Conservation (phyloP, 345 rosid genomes). For the Mallotus nudiflorus region DNA sequence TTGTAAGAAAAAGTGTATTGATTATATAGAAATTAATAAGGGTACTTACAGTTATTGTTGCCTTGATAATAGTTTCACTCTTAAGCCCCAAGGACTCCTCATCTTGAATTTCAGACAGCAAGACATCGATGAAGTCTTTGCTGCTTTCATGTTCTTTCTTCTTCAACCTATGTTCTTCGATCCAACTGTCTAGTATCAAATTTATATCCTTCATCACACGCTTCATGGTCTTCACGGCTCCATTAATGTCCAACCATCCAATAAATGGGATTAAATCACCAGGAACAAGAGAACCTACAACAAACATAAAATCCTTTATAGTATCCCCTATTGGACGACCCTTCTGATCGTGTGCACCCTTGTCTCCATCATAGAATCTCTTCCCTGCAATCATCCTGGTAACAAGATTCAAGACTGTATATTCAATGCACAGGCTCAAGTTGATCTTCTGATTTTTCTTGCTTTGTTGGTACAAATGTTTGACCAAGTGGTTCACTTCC, state of each 20-base stretch:
- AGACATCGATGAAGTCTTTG: conserved; percentile 19
- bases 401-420: conserved; percentile 10
- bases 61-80: conserved; percentile 19
- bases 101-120: conserved; percentile 18
- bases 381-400: conserved; percentile 26
- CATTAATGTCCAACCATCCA: too few species aligned
- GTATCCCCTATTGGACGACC: conserved; percentile 13
- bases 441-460: neutral
- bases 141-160: neutral
- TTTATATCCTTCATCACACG: conserved; percentile 27
- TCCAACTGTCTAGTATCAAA: conserved; percentile 27
- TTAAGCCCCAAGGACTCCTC: conserved; percentile 7
- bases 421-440: conserved; percentile 8
- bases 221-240: conserved; percentile 13
- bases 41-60: conserved; percentile 13
- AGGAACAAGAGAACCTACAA: too few species aligned
- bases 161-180: conserved; percentile 29
- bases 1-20: neutral
- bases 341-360: conserved; percentile 1
- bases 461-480: conserved; percentile 5
- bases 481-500: conserved; percentile 15
- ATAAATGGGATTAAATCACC: too few species aligned
- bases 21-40: neutral
- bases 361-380: conserved; percentile 4
- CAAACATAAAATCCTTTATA: too few species aligned